Evolutionary conservation across 2,329 filamentous ascomycete genomes (phyloP), one percentile per base, ranked within the genome.

Genomic region (Clarireedia monteithiana): DNA sequence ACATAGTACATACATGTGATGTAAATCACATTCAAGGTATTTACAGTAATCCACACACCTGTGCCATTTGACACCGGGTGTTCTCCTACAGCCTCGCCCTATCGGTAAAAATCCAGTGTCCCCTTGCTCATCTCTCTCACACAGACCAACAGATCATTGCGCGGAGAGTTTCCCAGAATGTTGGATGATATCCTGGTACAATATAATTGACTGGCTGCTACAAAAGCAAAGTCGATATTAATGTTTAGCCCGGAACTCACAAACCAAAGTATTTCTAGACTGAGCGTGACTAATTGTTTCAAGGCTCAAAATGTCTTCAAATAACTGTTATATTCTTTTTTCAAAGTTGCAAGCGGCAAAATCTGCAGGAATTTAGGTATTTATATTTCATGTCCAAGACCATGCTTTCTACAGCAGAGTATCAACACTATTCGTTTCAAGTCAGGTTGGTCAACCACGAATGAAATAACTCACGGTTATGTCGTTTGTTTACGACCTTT

Each of bases 131-230:
- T 20, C 6, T 3, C 12, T 44, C 6, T 50, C 27, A 55, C 53
- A 55, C 46, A 55, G 46, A n/a, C 46, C 53, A 44, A 20, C 17
- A 17, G 48, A 15, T 38, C 36, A 55, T 55, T 30, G 42, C 30
- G 40, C 46, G 9, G 5, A 6, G 36, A 27, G 38, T 17, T 17
- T 50, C n/a, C 36, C 38, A 30, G n/a, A 26, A 44, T 10, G 24
- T 48, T 39, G 23, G 34, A 39, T 12, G 30, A 40, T 50, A 17
- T 24, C 12, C 26, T 38, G 27, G 38, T 20, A 36, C 34, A 5
- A 24, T 50, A n/a, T 39, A 39, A 55, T 55, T 24, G 40, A 46
- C 42, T 46, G 42, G 42, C 40, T 36, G 20, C 23, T 48, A 39
- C 17, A 24, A 20, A 27, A 17, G 12, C 20, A 27, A 48, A 20